Percentiles rank a stretch among this genome's conserved stretches.
These are phyloP conservation scores for Hura crepitans DNA, from an alignment of 441 rosid species.

Conservation along the genomic window DNA sequence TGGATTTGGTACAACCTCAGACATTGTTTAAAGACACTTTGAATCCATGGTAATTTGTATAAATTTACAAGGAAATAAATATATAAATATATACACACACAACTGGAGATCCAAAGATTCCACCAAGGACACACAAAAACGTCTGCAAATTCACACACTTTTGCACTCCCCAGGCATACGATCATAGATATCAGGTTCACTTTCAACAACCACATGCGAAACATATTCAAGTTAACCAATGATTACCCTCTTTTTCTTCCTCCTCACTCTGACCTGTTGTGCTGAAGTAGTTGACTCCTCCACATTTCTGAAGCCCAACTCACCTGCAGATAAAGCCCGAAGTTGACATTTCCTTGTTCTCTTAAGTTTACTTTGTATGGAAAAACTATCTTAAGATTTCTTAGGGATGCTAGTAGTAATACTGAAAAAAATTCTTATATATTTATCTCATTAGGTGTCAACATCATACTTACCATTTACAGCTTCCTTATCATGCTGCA, in stretches of 20 bases:
- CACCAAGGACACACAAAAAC: not conserved
- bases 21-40: not conserved
- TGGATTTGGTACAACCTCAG: not conserved
- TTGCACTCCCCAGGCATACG: not conserved
- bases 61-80: not conserved
- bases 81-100: not conserved
- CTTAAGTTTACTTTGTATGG: not conserved
- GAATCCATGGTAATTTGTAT: not conserved
- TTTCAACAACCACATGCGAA: not conserved
- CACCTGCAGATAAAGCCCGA: conserved; percentile 10
- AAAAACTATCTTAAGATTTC: too few species aligned
- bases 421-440: not conserved
- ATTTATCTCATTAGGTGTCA: not conserved
- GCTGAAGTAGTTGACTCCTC: not conserved
- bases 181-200: not conserved
- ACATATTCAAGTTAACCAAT: not conserved
- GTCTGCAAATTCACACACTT: not conserved
- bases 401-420: not conserved
- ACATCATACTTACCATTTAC: conserved; percentile 16
- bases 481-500: conserved; percentile 4
- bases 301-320: not conserved
- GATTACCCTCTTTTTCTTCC: not conserved
- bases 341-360: conserved; percentile 1
- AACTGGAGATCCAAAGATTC: not conserved
- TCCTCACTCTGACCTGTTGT: not conserved